phyloP scores from a whole-genome alignment of 176 grass and related monocot species.

The Oryza nivara region DNA sequence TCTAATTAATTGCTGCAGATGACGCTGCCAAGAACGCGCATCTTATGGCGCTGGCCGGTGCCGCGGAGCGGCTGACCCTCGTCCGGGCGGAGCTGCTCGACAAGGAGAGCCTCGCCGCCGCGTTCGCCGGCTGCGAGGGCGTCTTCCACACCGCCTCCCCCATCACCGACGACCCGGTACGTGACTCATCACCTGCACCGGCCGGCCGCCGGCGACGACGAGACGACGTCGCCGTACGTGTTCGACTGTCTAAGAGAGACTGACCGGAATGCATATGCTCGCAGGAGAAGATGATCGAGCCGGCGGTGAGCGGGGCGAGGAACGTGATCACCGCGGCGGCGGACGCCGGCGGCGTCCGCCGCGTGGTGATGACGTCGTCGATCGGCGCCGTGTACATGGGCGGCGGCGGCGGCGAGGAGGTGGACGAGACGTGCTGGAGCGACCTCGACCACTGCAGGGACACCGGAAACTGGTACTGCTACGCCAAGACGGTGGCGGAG shows the following conservation, averaged over 20 bases:
- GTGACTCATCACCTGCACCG: too few relatives aligned
- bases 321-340: conserved; percentile 38
- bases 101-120: conserved; percentile 45
- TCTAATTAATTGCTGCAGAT: not conserved
- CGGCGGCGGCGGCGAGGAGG: conserved; percentile 3
- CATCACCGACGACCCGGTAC: conserved; percentile 57
- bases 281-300: conserved; percentile 51
- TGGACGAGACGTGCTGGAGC: conserved; percentile 56
- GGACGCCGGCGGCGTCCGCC: conserved; percentile 22
- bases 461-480: conserved; percentile 43
- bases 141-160: conserved; percentile 72
- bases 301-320: conserved; percentile 35
- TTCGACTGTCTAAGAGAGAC: too few relatives aligned
- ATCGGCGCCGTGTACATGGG: conserved; percentile 48
- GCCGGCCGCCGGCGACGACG: too few relatives aligned
- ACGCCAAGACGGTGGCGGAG: conserved; percentile 33
- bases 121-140: conserved; percentile 60
- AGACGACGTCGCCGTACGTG: too few relatives aligned
- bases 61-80: conserved; percentile 40
- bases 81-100: conserved; percentile 54
- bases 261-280: not conserved
- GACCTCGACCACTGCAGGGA: conserved; percentile 50
- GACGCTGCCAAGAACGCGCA: conserved; percentile 55
- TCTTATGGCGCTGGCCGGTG: conserved; percentile 45
- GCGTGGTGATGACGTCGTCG: conserved; percentile 49